These are phyloP conservation scores for Croton setiger DNA, from an alignment of 441 rosid species.

Conservation along the genomic window DNA sequence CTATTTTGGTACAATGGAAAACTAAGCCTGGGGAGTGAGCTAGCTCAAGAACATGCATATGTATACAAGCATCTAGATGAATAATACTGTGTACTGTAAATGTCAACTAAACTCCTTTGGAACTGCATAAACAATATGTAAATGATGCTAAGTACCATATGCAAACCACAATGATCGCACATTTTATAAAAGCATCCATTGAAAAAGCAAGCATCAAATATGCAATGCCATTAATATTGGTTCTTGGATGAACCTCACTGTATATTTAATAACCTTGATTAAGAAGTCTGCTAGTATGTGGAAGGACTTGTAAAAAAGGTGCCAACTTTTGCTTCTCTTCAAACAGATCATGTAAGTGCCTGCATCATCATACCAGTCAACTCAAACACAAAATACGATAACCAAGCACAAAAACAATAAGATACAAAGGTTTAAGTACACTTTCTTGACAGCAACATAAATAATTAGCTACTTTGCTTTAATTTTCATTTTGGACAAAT, in stretches of 20 bases:
- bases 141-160: neutral
- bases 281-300: constrained; percentile 71
- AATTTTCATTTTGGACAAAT: neutral
- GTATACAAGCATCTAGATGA: neutral
- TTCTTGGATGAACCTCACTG: constrained; percentile 10
- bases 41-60: neutral
- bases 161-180: neutral
- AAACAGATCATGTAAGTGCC: constrained; percentile 73
- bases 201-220: neutral
- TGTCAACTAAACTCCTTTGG: neutral
- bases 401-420: constrained; percentile 4
- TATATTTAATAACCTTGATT: constrained; percentile 54
- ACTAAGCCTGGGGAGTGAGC: neutral
- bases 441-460: neutral
- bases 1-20: neutral
- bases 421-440: neutral
- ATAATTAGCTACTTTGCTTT: neutral
- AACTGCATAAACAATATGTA: neutral
- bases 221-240: neutral
- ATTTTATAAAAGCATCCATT: neutral
- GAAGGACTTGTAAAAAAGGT: constrained; percentile 77
- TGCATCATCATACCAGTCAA: constrained; percentile 29
- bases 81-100: neutral
- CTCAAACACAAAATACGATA: neutral
- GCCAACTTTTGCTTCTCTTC: constrained; percentile 85